phyloP scores from a whole-genome alignment of 2,329 filamentous ascomycete genomes.

The Colletotrichum sp. region DNA sequence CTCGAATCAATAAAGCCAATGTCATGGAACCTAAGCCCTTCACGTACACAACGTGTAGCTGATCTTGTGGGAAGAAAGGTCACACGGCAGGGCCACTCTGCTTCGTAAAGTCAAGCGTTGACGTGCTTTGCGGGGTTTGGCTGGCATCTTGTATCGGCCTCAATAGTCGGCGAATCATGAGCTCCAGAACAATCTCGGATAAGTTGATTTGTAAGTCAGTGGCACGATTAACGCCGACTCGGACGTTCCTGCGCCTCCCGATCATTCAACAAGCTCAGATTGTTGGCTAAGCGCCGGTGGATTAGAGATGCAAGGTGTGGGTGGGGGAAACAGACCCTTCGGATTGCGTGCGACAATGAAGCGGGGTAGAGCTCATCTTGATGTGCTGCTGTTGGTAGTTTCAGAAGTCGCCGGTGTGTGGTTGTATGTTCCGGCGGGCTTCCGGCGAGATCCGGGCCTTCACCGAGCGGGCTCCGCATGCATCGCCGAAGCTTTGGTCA shows the following conservation, averaged over 20 bases:
- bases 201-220: slow-evolving; percentile 13
- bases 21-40: too few relatives aligned
- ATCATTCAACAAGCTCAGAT: neutral
- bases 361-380: slow-evolving; percentile 6
- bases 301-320: neutral
- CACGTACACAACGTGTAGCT: too few relatives aligned
- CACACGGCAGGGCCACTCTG: neutral
- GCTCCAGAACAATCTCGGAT: too few relatives aligned
- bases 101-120: neutral
- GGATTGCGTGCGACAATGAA: neutral
- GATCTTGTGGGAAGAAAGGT: too few relatives aligned
- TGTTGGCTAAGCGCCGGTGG: neutral
- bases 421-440: neutral
- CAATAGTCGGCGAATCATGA: neutral
- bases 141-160: neutral
- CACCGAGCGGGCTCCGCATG: neutral
- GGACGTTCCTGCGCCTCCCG: neutral
- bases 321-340: neutral
- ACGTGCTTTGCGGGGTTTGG: neutral
- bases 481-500: neutral
- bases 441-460: neutral
- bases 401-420: neutral
- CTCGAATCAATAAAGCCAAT: too few relatives aligned
- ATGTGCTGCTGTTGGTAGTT: neutral
- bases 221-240: neutral